phyloP scores from a whole-genome alignment of 2,329 filamentous ascomycete genomes.

The Alternaria novae-zelandiae region DNA sequence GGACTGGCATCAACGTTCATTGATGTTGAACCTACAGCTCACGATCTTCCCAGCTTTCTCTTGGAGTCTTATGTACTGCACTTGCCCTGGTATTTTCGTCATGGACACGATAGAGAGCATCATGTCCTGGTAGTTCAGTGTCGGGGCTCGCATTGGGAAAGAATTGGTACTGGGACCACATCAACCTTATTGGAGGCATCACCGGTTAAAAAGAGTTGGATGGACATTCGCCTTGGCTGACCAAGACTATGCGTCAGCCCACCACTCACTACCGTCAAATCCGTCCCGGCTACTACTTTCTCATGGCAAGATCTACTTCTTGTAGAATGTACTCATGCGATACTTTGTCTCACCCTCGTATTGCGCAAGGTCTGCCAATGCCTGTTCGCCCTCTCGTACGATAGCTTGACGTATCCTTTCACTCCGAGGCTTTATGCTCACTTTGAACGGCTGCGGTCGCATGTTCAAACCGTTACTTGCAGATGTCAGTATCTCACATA shows the following conservation, averaged over 20 bases:
- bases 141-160: neutral
- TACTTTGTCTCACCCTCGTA: slow-evolving; percentile 65
- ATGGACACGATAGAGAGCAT: neutral
- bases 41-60: neutral
- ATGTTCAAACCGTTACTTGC: slow-evolving; percentile 64
- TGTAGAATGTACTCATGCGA: slow-evolving; percentile 53
- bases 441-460: slow-evolving; percentile 63
- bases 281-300: too few species aligned
- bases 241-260: neutral
- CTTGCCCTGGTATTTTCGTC: neutral
- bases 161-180: neutral
- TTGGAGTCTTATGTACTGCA: neutral
- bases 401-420: slow-evolving; percentile 59
- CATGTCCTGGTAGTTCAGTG: neutral
- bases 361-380: slow-evolving; percentile 58
- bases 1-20: too few species aligned
- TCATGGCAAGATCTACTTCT: slow-evolving; percentile 9
- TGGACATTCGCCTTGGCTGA: neutral
- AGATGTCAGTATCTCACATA: slow-evolving; percentile 5
- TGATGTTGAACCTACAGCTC: neutral
- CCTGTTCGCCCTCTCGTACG: slow-evolving; percentile 60
- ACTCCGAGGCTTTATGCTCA: slow-evolving; percentile 59
- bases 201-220: neutral
- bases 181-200: neutral
- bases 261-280: neutral